phyloP scores from a whole-genome alignment of 192 early-diverging fungal species.

The Podila minutissima region DNA sequence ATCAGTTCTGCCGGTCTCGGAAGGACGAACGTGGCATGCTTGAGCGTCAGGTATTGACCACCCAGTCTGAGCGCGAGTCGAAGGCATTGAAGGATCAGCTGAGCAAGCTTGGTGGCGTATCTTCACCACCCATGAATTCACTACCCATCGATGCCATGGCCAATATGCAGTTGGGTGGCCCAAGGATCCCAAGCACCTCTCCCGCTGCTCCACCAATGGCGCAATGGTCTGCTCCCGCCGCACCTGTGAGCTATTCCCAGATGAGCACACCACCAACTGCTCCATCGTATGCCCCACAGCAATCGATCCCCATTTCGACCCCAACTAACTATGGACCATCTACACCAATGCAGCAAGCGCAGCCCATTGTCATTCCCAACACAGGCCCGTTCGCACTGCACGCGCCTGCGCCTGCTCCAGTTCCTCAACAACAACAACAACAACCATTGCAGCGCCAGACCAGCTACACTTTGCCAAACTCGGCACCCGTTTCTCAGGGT shows the following conservation, averaged over 20 bases:
- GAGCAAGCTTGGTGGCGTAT: slow-evolving; percentile 44
- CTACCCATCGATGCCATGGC: slow-evolving; percentile 25
- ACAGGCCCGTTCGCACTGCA: slow-evolving; percentile 36
- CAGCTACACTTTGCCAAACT: slow-evolving; percentile 23
- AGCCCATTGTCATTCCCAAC: slow-evolving; percentile 32
- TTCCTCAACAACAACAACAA: slow-evolving; percentile 1
- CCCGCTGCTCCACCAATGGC: slow-evolving; percentile 2
- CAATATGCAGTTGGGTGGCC: slow-evolving; percentile 14
- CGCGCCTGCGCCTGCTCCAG: slow-evolving; percentile 9
- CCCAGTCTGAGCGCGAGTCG: slow-evolving; percentile 68
- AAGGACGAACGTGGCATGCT: slow-evolving; percentile 68
- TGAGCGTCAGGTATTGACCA: slow-evolving; percentile 59
- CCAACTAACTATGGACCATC: slow-evolving; percentile 17
- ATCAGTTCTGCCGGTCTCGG: slow-evolving; percentile 68
- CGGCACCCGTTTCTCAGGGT: neutral
- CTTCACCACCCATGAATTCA: slow-evolving; percentile 10
- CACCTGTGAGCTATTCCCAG: slow-evolving; percentile 11
- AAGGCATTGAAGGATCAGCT: slow-evolving; percentile 70
- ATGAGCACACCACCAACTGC: slow-evolving; percentile 29
- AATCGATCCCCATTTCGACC: neutral
- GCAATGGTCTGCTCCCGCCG: slow-evolving; percentile 20
- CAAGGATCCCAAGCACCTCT: slow-evolving; percentile 2
- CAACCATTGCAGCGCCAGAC: slow-evolving; percentile 19
- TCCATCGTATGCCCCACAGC: slow-evolving; percentile 33
- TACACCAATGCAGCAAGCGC: slow-evolving; percentile 14